Evolutionary conservation across 352 stramenopile genomes (phyloP).

Genomic region (Phytophthora aleatoria): DNA sequence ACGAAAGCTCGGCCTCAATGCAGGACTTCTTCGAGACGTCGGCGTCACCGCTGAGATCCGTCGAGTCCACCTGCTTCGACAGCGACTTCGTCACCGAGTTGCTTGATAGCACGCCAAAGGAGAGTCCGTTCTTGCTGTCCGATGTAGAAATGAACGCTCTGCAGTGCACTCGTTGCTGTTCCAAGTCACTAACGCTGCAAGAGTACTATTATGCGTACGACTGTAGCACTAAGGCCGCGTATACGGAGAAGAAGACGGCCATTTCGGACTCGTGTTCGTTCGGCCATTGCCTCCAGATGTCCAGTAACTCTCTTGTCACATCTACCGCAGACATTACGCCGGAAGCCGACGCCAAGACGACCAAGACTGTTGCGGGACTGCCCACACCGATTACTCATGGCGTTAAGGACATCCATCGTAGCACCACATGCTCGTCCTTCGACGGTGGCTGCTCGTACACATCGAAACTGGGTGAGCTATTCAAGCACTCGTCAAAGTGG

Average conservation of each 20-base stretch:
- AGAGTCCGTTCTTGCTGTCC: neutral
- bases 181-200: constrained; percentile 18
- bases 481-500: constrained; percentile 12
- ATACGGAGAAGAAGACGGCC: constrained; percentile 11
- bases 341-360: neutral
- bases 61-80: constrained; percentile 15
- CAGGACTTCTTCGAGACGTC: constrained; percentile 19
- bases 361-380: constrained; percentile 12
- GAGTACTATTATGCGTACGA: constrained; percentile 34
- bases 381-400: constrained; percentile 4
- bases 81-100: constrained; percentile 10
- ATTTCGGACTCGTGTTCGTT: constrained; percentile 22
- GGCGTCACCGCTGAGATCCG: neutral
- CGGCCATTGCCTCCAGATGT: constrained; percentile 20
- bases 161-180: constrained; percentile 29
- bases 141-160: constrained; percentile 5
- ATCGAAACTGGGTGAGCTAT: constrained; percentile 12
- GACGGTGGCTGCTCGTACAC: constrained; percentile 14
- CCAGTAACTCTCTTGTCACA: constrained; percentile 3
- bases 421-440: constrained; percentile 23
- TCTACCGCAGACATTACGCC: constrained; percentile 7
- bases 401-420: constrained; percentile 17
- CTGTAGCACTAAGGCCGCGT: constrained; percentile 4
- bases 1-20: constrained; percentile 6
- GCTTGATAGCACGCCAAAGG: constrained; percentile 1